These are phyloP conservation scores for Pseudoneurospora amorphoporcata DNA, from an alignment of 495 filamentous ascomycete species.

Conservation along the genomic window DNA sequence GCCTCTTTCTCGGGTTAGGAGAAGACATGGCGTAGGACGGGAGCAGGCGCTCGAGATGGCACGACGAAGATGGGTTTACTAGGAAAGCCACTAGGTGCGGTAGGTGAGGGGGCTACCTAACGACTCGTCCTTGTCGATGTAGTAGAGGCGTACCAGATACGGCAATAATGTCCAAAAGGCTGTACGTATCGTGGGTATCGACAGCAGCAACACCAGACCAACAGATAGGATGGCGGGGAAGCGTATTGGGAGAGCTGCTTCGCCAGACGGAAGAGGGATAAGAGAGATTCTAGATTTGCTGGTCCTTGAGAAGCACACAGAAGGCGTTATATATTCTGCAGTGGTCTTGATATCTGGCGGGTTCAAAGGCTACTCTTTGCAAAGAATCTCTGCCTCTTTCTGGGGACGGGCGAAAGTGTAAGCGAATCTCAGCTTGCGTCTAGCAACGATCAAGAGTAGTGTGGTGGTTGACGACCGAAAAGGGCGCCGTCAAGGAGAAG, in stretches of 20 bases:
- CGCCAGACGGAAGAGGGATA: neutral
- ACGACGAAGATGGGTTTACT: neutral
- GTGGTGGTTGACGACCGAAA: neutral
- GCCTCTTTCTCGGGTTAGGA: constrained; percentile 56
- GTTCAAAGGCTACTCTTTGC: neutral
- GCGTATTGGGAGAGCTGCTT: neutral
- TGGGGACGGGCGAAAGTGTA: neutral
- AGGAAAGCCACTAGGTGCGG: neutral
- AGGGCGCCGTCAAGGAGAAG: neutral
- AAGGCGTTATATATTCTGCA: neutral
- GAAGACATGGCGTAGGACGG: constrained; percentile 32
- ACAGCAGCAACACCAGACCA: neutral
- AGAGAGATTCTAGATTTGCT: neutral
- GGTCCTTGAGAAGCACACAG: neutral
- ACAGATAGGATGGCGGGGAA: neutral
- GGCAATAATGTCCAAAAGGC: neutral
- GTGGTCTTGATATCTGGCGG: neutral
- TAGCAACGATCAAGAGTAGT: neutral
- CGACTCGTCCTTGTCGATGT: neutral
- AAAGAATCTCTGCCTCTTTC: neutral
- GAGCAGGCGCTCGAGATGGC: constrained; percentile 16
- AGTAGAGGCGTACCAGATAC: neutral
- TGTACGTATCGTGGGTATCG: neutral
- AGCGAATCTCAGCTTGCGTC: neutral
- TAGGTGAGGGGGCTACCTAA: neutral